phyloP scores from a whole-genome alignment of 345 rosid species.

The Trapa incisa region DNA sequence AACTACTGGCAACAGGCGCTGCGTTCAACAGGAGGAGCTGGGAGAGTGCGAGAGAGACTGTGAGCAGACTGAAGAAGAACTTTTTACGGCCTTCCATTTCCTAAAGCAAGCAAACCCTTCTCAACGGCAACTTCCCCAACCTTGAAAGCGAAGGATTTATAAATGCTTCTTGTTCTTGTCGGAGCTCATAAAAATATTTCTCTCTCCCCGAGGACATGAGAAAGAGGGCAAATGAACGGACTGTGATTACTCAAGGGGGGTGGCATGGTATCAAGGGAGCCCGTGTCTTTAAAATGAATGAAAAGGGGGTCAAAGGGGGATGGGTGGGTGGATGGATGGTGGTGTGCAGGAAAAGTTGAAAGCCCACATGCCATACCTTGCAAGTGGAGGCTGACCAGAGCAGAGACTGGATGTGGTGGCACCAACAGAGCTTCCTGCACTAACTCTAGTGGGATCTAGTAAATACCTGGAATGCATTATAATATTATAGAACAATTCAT shows the following conservation, averaged over 20 bases:
- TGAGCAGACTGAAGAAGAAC: constrained; percentile 12
- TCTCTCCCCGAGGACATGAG: not conserved
- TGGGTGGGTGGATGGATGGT: not conserved
- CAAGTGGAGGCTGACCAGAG: not conserved
- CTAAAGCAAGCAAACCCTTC: not conserved
- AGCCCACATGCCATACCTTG: not conserved
- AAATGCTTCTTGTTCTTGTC: not conserved
- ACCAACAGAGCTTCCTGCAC: not conserved
- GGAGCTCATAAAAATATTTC: not conserved
- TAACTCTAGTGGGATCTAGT: not conserved
- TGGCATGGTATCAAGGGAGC: not conserved
- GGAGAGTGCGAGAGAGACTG: constrained; percentile 23
- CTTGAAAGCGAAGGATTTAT: not conserved
- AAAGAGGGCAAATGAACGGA: not conserved
- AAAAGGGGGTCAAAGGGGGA: not conserved
- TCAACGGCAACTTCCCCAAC: not conserved
- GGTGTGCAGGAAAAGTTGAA: not conserved
- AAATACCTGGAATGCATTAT: too few species aligned
- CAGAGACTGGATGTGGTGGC: not conserved
- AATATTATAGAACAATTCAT: too few species aligned
- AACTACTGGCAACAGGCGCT: constrained; percentile 27
- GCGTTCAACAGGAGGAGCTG: constrained; percentile 26
- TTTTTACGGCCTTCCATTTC: constrained; percentile 13
- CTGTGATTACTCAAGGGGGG: not conserved
- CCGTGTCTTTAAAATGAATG: not conserved